Base-by-base conservation (phyloP, 805 yeast species). In the Yamadazyma sp. region DNA sequence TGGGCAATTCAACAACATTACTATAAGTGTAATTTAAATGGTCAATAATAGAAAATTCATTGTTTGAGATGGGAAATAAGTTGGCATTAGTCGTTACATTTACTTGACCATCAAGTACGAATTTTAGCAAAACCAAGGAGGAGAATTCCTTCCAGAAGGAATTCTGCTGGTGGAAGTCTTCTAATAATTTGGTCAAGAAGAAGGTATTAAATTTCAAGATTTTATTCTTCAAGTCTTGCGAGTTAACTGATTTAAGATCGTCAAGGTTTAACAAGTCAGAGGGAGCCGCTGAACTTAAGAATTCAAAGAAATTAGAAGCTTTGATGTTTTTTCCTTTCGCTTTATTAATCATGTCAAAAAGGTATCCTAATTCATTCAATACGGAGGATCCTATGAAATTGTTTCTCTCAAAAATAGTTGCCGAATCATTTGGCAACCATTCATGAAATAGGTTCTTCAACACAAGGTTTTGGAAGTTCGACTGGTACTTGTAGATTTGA, bases 271-370 rank as follows among this genome's bases (percentile, higher is more conserved):
- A 48, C 10, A 87, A 62, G 0, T 81, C 82, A 20, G 86, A 85
- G 21, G 76, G 77, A 1, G 43, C 46, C 40, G 55, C 55, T n/a
- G 60, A 50, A 38, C 53, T 60, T 37, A 68, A 46, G 4, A 59
- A 55, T 32, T 63, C 62, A 2, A 69, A 82, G 53, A 91, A 88
- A 54, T 93, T 93, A 2, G 89, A 70, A 0, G 96, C 83, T 26
- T 86, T 77, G 50, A 91, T 88, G 48, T 84, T 86, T 25, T 76
- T 74, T 0, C 95, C 93, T 10, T 73, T 62, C 0, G 96, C 88
- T 55, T 86, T 85, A 28, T 73, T 73, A 62, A 91, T 73, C 99
- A 93, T 91, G 53, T 95, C 98, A 60, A 79, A 87, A 10, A 95
- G 64, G 46, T 88, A 87, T 0, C 96, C 99, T 31, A 90, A 63